Conservation (phyloP, 2,329 filamentous ascomycete species). For the Erysiphe pulchra region DNA sequence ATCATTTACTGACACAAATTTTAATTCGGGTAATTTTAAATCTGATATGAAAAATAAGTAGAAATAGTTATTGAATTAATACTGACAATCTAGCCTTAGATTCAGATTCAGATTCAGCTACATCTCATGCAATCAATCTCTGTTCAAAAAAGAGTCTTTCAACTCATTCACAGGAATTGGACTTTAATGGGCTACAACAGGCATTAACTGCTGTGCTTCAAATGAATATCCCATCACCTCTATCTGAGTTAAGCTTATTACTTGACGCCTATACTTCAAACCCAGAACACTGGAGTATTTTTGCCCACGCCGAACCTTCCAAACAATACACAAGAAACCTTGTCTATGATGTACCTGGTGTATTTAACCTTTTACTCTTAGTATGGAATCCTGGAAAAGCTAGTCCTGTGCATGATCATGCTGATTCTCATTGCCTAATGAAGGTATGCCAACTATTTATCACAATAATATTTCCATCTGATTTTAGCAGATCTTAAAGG, state of each 20-base stretch:
- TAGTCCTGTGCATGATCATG: conserved; percentile 71
- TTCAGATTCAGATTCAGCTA: too few relatives aligned
- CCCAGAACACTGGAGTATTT: conserved; percentile 45
- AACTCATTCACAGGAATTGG: not conserved
- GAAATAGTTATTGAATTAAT: too few relatives aligned
- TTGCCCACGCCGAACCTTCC: conserved; percentile 44
- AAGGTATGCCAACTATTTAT: conserved; percentile 26
- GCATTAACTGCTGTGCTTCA: not conserved
- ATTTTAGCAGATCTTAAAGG: conserved; percentile 34
- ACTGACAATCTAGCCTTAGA: too few relatives aligned
- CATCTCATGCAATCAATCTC: too few relatives aligned
- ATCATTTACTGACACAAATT: too few relatives aligned
- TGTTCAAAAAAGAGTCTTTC: too few relatives aligned
- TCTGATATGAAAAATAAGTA: too few relatives aligned
- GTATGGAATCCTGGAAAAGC: conserved; percentile 72
- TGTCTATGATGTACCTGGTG: conserved; percentile 67
- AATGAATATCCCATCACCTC: not conserved
- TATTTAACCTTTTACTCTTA: conserved; percentile 30
- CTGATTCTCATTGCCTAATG: conserved; percentile 81
- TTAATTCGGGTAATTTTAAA: too few relatives aligned
- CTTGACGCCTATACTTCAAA: conserved; percentile 53
- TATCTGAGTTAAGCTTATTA: conserved; percentile 31
- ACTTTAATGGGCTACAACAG: not conserved
- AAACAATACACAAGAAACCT: conserved; percentile 67
- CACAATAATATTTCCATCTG: not conserved